Percentiles rank a stretch among this genome's conserved stretches.
Evolutionary conservation across 768 basidiomycete genomes (phyloP).

Genomic region (Ramaria sp.): DNA sequence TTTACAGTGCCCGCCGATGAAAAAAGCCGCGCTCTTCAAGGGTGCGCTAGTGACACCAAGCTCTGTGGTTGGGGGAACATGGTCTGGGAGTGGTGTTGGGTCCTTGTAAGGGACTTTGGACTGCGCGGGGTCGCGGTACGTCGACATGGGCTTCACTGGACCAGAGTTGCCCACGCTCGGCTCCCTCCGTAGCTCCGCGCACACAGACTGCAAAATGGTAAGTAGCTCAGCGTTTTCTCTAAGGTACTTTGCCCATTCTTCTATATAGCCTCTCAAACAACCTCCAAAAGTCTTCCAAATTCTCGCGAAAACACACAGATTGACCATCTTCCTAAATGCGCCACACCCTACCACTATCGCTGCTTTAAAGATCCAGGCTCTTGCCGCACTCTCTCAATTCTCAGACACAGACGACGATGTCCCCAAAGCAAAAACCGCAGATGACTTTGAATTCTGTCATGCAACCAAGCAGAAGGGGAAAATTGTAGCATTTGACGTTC

Average conservation of each 20-base stretch:
- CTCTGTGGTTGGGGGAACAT: conserved; percentile 74
- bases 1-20: conserved; percentile 92
- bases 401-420: conserved; percentile 19
- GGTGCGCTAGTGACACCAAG: conserved; percentile 86
- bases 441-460: conserved; percentile 58
- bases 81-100: conserved; percentile 51
- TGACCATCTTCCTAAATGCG: conserved; percentile 51
- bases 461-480: conserved; percentile 40
- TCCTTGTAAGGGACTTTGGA: conserved; percentile 45
- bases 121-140: conserved; percentile 36
- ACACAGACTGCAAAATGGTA: neutral
- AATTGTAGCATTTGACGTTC: conserved; percentile 39
- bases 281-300: conserved; percentile 57
- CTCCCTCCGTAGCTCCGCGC: neutral
- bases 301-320: conserved; percentile 62
- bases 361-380: conserved; percentile 49
- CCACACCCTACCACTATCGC: conserved; percentile 43
- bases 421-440: conserved; percentile 23
- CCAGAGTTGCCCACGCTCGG: neutral
- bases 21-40: conserved; percentile 93
- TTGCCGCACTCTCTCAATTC: conserved; percentile 37
- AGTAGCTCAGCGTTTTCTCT: neutral
- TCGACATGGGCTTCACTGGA: neutral
- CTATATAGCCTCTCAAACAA: conserved; percentile 24
- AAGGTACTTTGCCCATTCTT: neutral